Base-by-base conservation (phyloP, 768 basidiomycete species). In the Mycena galericulata region DNA sequence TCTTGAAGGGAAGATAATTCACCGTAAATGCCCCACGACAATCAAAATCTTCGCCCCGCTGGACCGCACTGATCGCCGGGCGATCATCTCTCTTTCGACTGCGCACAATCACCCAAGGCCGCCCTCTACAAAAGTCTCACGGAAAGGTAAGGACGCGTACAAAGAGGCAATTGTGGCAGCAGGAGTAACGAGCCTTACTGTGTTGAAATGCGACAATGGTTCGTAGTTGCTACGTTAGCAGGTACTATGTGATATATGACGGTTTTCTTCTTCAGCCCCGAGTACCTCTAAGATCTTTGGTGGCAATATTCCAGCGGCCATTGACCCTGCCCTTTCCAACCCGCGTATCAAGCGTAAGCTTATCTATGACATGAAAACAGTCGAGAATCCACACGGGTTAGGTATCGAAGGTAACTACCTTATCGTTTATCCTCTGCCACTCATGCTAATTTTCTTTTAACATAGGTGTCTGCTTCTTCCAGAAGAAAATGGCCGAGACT, bases 21-120 rank as follows among this genome's bases (percentile, higher is more conserved):
- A 38, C 18, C 68, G 49, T 12, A 24, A 30, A 26, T 72, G 71
- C 55, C 24, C 27, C 29, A 56, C 68, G 3, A 45, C 26, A n/a
- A 65, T 72, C 41, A 62, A 36, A 20, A 72, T 72, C 27, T 66
- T 47, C 59, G 56, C 60, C 1, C 71, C 68, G 4, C 38, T 69
- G 30, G 63, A 72, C 45, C 63, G 54, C 30, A 43, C 4, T 5
- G 59, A 62, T 24, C 58, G 41, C n/a, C 63, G 57, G 4, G 71
- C 62, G 8, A 62, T 72, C 26, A 47, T 72, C 11, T 30, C 66
- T 41, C 41, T 72, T 47, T 30, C 36, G 15, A 41, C 30, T 11
- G 47, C 58, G 15, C 71, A 72, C 59, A 70, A 65, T 36, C 71
- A 70, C 41, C 71, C 71, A 6, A 45, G 65, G 36, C 58, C 50